phyloP scores from a whole-genome alignment of 1,139 yeast genomes.

The Taiozyma sp. region DNA sequence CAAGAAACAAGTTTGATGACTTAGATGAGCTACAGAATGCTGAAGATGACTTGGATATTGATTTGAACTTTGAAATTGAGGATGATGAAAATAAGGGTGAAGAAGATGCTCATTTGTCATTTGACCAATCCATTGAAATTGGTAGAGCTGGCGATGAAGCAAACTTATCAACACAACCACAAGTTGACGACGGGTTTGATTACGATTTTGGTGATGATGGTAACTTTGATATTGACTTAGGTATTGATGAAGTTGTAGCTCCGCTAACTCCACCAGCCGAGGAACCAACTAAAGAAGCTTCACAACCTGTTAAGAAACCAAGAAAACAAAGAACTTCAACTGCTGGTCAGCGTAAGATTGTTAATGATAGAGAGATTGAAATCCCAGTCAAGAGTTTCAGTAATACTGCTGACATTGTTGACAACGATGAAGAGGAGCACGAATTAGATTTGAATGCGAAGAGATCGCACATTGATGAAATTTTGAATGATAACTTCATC shows the following conservation, averaged over 20 bases:
- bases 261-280: slow-evolving; percentile 18
- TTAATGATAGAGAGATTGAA: slow-evolving; percentile 19
- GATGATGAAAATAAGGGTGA: slow-evolving; percentile 4
- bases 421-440: background rate
- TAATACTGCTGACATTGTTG: slow-evolving; percentile 9
- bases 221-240: slow-evolving; percentile 11
- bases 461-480: slow-evolving; percentile 10
- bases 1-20: slow-evolving; percentile 36
- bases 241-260: slow-evolving; percentile 4
- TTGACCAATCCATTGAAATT: slow-evolving; percentile 27
- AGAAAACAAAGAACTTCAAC: slow-evolving; percentile 10
- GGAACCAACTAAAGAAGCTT: slow-evolving; percentile 4
- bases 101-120: slow-evolving; percentile 9
- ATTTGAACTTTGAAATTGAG: slow-evolving; percentile 29
- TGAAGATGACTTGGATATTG: slow-evolving; percentile 27
- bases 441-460: slow-evolving; percentile 10
- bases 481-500: slow-evolving; percentile 12
- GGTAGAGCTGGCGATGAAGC: slow-evolving; percentile 30
- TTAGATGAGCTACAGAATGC: slow-evolving; percentile 20
- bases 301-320: slow-evolving; percentile 5
- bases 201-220: slow-evolving; percentile 11
- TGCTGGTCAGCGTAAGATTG: slow-evolving; percentile 17
- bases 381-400: slow-evolving; percentile 18
- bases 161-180: slow-evolving; percentile 13
- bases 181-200: slow-evolving; percentile 7